Evolutionary conservation across 208 protist species (phyloP).

Genomic region (Porcisia hertigi): DNA sequence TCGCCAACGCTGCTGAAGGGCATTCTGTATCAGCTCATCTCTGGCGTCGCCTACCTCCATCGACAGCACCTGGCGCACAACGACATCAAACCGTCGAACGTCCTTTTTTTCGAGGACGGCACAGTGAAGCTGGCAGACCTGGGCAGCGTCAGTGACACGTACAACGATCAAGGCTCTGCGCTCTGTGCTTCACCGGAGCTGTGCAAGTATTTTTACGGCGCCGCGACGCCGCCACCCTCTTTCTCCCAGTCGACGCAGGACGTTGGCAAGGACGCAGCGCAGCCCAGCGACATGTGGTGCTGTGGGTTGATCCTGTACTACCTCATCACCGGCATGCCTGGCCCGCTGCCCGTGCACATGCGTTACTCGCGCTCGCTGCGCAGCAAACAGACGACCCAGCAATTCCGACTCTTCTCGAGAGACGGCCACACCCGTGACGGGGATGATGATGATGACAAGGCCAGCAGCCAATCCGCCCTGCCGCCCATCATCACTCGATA

Average conservation of each 20-base stretch:
- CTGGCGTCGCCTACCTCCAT: conserved; percentile 79
- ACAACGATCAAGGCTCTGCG: conserved; percentile 80
- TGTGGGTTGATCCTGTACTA: conserved; percentile 78
- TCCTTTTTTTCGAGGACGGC: conserved; percentile 80
- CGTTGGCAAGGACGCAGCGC: conserved; percentile 25
- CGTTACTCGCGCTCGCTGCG: conserved; percentile 39
- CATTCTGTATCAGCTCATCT: conserved; percentile 75
- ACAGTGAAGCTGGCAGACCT: conserved; percentile 77
- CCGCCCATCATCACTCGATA: conserved; percentile 46
- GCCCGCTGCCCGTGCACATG: conserved; percentile 49
- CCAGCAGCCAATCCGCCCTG: background rate
- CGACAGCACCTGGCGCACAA: conserved; percentile 78
- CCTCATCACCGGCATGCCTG: conserved; percentile 64
- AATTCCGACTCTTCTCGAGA: background rate
- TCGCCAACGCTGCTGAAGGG: conserved; percentile 65
- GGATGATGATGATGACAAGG: background rate
- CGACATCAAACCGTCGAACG: conserved; percentile 86
- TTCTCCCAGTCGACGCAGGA: conserved; percentile 21
- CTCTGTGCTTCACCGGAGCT: conserved; percentile 90
- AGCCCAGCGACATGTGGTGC: conserved; percentile 82
- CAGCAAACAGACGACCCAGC: conserved; percentile 4
- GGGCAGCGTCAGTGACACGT: conserved; percentile 51
- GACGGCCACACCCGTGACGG: background rate
- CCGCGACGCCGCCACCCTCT: conserved; percentile 14
- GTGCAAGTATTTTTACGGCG: conserved; percentile 69